Evolutionary conservation across 1,284 basidiomycete species (phyloP).

Genomic region (Apiotrichum brassicae): DNA sequence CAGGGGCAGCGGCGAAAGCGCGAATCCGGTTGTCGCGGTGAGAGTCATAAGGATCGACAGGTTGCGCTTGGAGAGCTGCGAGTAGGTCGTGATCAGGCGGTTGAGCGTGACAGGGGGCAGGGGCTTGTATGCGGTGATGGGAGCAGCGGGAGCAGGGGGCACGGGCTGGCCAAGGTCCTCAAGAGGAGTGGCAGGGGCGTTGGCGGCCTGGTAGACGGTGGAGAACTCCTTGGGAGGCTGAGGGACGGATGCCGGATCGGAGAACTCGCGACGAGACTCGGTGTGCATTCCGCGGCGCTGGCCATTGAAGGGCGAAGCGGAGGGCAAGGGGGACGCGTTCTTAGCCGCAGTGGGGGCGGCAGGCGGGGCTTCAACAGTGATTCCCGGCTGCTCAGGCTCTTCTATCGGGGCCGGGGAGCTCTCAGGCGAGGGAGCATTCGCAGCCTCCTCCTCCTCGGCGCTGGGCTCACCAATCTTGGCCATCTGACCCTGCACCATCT

Average conservation of each 20-base stretch:
- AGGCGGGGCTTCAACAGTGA: background rate
- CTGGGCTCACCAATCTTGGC: slow-evolving; percentile 36
- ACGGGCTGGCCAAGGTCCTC: slow-evolving; percentile 32
- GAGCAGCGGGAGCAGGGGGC: slow-evolving; percentile 30
- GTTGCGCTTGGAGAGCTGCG: slow-evolving; percentile 77
- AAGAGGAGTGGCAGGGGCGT: slow-evolving; percentile 18
- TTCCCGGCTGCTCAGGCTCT: slow-evolving; percentile 4
- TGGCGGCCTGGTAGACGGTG: slow-evolving; percentile 36
- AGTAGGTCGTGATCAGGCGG: slow-evolving; percentile 63
- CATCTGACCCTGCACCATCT: slow-evolving; percentile 45
- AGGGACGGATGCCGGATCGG: slow-evolving; percentile 24
- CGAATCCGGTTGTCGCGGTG: slow-evolving; percentile 87
- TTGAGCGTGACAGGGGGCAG: slow-evolving; percentile 52
- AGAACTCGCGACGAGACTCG: slow-evolving; percentile 7
- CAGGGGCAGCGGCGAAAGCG: slow-evolving; percentile 78
- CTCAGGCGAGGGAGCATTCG: background rate
- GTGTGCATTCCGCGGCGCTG: slow-evolving; percentile 22
- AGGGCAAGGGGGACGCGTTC: background rate
- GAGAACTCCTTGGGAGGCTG: slow-evolving; percentile 22
- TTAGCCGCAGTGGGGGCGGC: background rate
- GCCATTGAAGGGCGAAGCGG: slow-evolving; percentile 13
- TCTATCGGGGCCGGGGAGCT: background rate
- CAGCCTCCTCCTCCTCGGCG: slow-evolving; percentile 10
- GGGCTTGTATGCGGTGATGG: slow-evolving; percentile 42
- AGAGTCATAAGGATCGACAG: slow-evolving; percentile 85